Percentiles rank a stretch among this genome's conserved stretches.
Evolutionary conservation across 2,329 filamentous ascomycete species (phyloP).

Genomic region (Endoconidiophora polonica): DNA sequence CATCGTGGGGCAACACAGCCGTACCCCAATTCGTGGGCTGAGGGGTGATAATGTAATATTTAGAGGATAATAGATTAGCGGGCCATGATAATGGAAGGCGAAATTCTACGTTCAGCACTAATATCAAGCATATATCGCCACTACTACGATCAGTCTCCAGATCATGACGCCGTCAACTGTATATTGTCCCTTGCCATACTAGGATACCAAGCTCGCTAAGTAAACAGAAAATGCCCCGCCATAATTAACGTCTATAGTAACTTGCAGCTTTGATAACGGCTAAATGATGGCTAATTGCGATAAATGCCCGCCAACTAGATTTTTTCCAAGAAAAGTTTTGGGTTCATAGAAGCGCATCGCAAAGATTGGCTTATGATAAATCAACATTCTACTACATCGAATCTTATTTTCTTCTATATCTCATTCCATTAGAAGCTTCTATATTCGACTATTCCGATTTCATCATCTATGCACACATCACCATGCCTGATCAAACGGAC

Average conservation of each 20-base stretch:
- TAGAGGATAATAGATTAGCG: too few species aligned
- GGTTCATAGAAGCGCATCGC: conserved; percentile 9
- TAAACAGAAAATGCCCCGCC: not conserved
- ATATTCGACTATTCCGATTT: too few species aligned
- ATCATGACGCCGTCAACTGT: too few species aligned
- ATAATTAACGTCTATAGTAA: not conserved
- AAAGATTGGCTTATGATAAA: not conserved
- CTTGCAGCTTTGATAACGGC: conserved; percentile 3
- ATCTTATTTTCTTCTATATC: not conserved
- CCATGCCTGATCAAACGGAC: conserved; percentile 19
- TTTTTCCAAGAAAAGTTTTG: conserved; percentile 15
- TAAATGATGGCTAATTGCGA: conserved; percentile 7
- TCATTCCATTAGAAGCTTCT: too few species aligned
- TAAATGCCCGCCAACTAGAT: conserved; percentile 9
- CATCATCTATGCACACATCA: conserved; percentile 20
- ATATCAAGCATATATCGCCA: too few species aligned
- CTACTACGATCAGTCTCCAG: too few species aligned
- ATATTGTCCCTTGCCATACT: not conserved
- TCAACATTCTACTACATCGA: too few species aligned
- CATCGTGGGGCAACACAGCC: not conserved
- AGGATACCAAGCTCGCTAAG: not conserved
- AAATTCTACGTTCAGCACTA: too few species aligned
- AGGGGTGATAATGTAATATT: too few species aligned
- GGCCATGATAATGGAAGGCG: too few species aligned
- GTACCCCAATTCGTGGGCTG: too few species aligned